These are phyloP conservation scores for Kuraishia piskuri DNA, from an alignment of 805 yeast species.

Conservation along the genomic window DNA sequence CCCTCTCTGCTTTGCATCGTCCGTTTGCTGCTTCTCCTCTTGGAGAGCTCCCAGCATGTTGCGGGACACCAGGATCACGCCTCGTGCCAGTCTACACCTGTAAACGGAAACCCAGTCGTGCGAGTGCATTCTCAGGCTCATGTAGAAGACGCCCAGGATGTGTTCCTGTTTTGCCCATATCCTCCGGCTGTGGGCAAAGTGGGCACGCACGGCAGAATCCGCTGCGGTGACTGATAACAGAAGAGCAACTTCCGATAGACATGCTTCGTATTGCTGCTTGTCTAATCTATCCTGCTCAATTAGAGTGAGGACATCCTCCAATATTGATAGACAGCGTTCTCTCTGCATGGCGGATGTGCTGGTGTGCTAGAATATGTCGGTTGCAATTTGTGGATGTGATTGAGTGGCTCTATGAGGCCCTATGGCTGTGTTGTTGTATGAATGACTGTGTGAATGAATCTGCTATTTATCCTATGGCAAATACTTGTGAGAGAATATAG, in stretches of 20 bases:
- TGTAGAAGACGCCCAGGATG: conserved; percentile 2
- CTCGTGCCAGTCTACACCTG: background rate
- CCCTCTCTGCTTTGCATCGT: background rate
- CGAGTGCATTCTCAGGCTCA: background rate
- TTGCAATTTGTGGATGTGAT: background rate
- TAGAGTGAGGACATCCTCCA: background rate
- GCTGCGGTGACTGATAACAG: background rate
- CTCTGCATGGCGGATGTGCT: background rate
- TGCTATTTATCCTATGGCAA: no score
- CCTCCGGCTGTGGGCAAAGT: conserved; percentile 12
- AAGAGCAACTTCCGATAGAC: background rate
- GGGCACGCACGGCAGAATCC: conserved; percentile 10
- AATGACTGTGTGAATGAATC: no score
- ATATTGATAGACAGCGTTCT: background rate
- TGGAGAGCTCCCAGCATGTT: conserved; percentile 1
- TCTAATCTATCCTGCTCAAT: background rate
- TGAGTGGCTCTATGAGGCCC: no score
- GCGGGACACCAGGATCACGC: background rate
- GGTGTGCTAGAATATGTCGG: background rate
- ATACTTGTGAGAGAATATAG: no score
- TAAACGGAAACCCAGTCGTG: background rate
- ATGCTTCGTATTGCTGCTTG: background rate
- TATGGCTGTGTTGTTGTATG: no score
- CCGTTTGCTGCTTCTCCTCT: background rate
- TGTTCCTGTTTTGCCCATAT: conserved; percentile 14